These are phyloP conservation scores for Ganoderma resinaceum DNA, from an alignment of 1,284 basidiomycete species.

Conservation along the genomic window DNA sequence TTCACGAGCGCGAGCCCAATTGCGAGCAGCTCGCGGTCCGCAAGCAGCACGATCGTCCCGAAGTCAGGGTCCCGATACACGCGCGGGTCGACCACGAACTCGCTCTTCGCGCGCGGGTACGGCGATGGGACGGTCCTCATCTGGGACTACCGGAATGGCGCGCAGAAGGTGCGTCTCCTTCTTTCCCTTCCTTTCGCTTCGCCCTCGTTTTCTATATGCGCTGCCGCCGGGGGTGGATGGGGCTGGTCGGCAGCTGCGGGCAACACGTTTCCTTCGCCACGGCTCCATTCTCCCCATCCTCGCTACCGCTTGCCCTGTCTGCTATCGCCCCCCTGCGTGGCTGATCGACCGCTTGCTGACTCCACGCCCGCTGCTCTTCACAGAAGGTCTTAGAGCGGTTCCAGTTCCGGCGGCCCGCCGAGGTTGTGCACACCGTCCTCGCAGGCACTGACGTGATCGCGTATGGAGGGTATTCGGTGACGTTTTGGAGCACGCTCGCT, in stretches of 20 bases:
- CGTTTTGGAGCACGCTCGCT: conserved; percentile 42
- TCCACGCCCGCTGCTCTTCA: conserved; percentile 28
- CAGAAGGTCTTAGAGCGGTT: conserved; percentile 45
- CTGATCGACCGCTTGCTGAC: conserved; percentile 21
- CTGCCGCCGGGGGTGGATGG: conserved; percentile 5
- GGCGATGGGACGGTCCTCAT: conserved; percentile 51
- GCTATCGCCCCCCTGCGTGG: conserved; percentile 1
- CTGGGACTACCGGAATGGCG: conserved; percentile 57
- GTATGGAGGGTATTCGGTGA: conserved; percentile 48
- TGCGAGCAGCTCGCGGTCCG: conserved; percentile 15
- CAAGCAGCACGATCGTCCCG: conserved; percentile 14
- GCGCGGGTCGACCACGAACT: conserved; percentile 40
- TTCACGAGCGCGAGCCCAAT: conserved; percentile 26
- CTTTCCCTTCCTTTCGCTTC: conserved; percentile 8
- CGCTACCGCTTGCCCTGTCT: conserved; percentile 10
- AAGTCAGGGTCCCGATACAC: conserved; percentile 33
- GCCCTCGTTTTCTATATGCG: not conserved
- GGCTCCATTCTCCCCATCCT: conserved; percentile 7
- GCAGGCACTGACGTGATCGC: conserved; percentile 47
- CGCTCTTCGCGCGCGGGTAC: conserved; percentile 54
- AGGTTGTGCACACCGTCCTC: conserved; percentile 52
- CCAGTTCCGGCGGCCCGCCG: conserved; percentile 41
- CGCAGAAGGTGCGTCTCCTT: conserved; percentile 44
- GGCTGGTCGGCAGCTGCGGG: not conserved
- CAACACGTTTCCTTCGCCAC: conserved; percentile 8